Conservation (phyloP, 176 grass and related monocot genomes). For the Cocos nucifera region DNA sequence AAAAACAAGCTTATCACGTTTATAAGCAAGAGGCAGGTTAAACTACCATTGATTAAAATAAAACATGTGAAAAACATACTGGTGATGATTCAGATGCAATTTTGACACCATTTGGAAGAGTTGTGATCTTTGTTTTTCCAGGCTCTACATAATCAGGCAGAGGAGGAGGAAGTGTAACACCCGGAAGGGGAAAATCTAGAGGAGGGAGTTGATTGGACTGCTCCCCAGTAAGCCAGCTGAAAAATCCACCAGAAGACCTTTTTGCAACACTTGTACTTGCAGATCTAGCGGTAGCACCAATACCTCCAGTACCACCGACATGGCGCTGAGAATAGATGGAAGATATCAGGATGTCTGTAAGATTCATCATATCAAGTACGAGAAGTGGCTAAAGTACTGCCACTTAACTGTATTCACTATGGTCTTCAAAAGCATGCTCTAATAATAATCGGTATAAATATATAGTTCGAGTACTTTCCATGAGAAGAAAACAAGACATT, state of each 20-base stretch:
- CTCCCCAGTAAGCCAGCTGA: slow-evolving; percentile 54
- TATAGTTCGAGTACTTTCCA: no score
- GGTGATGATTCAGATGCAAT: slow-evolving; percentile 48
- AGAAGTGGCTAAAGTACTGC: background rate
- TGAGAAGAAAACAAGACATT: no score
- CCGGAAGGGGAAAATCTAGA: slow-evolving; percentile 43
- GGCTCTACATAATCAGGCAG: slow-evolving; percentile 52
- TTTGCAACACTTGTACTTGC: slow-evolving; percentile 52
- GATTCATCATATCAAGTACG: background rate
- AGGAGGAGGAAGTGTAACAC: slow-evolving; percentile 32
- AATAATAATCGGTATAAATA: no score
- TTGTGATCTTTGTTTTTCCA: slow-evolving; percentile 53
- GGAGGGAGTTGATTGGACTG: slow-evolving; percentile 36
- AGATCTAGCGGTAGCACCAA: slow-evolving; percentile 33
- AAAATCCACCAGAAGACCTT: slow-evolving; percentile 40
- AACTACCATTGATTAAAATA: background rate
- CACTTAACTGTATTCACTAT: background rate
- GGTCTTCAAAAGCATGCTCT: no score
- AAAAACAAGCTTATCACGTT: background rate
- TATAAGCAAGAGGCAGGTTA: background rate
- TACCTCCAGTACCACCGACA: slow-evolving; percentile 1
- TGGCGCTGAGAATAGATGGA: background rate
- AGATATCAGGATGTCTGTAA: background rate
- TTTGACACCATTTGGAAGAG: slow-evolving; percentile 69
- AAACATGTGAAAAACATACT: slow-evolving; percentile 25